Base-by-base conservation (phyloP, 441 rosid species). In the Capsella rubella region DNA sequence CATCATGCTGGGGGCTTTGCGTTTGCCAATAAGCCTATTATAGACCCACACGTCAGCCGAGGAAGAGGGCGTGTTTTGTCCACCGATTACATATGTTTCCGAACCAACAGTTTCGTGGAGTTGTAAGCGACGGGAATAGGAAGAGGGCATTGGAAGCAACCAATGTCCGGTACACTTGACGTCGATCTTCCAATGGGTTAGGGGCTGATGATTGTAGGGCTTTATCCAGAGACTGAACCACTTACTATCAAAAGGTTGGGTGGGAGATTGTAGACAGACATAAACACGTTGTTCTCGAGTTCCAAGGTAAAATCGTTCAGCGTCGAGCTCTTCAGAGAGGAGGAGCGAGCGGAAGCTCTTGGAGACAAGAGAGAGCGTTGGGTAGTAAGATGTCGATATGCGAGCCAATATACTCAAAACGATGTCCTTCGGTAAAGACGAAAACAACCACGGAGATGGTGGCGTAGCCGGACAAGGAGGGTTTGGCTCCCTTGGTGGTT, bases 301-400 rank as follows among this genome's bases (percentile, higher is more conserved):
- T 64, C 43, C 15, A 79, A 82, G 79, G 66, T 77, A 79, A 31
- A 73, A 77, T 64, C 92, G 90, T 6, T 80, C 70, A 45, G 81
- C 14, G 79, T 81, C 85, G 71, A 84, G 75, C 64, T 73, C 72
- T 12, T 92, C 67, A 25, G 91, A 89, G 15, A 81, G 75, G 75
- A 91, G 49, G 59, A 86, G 73, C 25, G 84, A 76, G n/a, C 54
- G 82, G 72, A 91, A 78, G 28, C 83, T 40, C 63, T 79, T 87
- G 32, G 92, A 91, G 82, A 91, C 90, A 3, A 80, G 74, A 28
- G 84, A 79, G 37, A 91, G 85, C n/a, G 51, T 60, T 14, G 87
- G 91, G 69, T 85, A 81, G 72, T 83, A 75, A 14, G 76, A 77
- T 27, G 86, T 76, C 4, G 94, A 90, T 50, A 86, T 34, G 28